Base-by-base conservation (phyloP, 495 filamentous ascomycete genomes). In the Clavariopsis aquatica region DNA sequence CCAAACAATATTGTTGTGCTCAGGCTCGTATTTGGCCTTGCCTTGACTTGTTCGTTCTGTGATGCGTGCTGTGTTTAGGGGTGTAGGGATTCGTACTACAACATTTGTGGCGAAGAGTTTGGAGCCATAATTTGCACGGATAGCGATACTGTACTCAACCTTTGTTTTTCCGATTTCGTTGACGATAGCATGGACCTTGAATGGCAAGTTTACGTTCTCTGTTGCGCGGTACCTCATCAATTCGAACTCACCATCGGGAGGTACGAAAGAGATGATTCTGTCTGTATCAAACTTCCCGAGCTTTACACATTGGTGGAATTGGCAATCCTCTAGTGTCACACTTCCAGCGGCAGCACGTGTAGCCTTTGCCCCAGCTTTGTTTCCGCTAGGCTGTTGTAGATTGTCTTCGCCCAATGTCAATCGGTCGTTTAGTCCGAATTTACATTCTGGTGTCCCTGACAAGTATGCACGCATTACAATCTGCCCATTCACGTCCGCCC, bases 401-500 rank as follows among this genome's bases (percentile, higher is more conserved):
- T 77, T 84, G 71, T 92, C 89, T 46, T 89, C 87, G 65, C 97
- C 95, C 5, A 99, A 81, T 0, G 97, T 83, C 3, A 99, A 82
- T 0, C 94, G 91, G 74, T 99, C 95, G 75, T 99, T 99, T 38
- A 99, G 87, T 5, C 95, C 95, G 71, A 99, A 99, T 78, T 99
- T 99, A 83, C 95, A 99, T 77, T 99, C 95, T 2, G 95, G 95
- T 0, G 93, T 98, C 23, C 95, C 95, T 52, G 89, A 87, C 29
- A 99, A 89, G 71, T 99, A 99, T 62, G 95, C 95, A 56, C 95
- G 93, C 95, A 99, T 99, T 68, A 98, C 84, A 70, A 99, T 98
- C 73, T 97, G 92, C 34, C 95, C 95, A 62, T 90, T 96, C 56
- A 99, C 95, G 72, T 99, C 95, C 64, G 95, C 95, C 68, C 95